Base-by-base conservation (phyloP, 2,329 filamentous ascomycete genomes). In the Periconia macrospinosa region DNA sequence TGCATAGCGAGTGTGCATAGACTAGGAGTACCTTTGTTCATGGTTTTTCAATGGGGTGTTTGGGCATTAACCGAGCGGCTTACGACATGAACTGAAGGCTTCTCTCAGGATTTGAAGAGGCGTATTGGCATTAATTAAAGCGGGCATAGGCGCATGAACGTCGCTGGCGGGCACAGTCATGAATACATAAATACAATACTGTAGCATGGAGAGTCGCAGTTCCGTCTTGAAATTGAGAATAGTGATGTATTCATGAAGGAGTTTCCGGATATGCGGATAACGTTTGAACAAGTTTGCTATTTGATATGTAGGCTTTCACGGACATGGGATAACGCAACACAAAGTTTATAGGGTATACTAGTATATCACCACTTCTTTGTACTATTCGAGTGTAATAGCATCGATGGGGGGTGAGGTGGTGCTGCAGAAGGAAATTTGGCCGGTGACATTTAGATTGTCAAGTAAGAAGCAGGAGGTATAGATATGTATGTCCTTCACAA, bases 1-100 rank as follows among this genome's bases (percentile, higher is more conserved):
- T 71, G 72, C 61, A 74, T 74, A 67, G 68, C 70, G 62, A 68
- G 56, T 56, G 33, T 14, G 33, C 33, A 55, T 58, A 50, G 9
- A 7, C 19, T 6, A 27, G 52, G 41, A 56, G 54, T 49, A 52
- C 46, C 41, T 41, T n/a, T 40, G 19, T 35, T 19, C 51, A 37
- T 56, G 54, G 57, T 52, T 59, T 59, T 50, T 37, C 20, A 20
- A 40, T 19, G n/a, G 15, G 41, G 30, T 11, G 19, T 43, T 50
- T 50, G 18, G 47, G 41, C 47, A 37, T 37, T 37, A 37, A 5
- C 11, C 33, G 15, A 37, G 15, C 5, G 41, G 20, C 41, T 23
- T 19, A 18, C 20, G 14, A 23, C 17, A 13, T 13, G 15, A 37
- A 10, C 11, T 37, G 33, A 37, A n/a, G 33, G 33, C 33, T 13